Conservation (phyloP, 176 grass and related monocot species). For the Hsuehochloa calcarea region DNA sequence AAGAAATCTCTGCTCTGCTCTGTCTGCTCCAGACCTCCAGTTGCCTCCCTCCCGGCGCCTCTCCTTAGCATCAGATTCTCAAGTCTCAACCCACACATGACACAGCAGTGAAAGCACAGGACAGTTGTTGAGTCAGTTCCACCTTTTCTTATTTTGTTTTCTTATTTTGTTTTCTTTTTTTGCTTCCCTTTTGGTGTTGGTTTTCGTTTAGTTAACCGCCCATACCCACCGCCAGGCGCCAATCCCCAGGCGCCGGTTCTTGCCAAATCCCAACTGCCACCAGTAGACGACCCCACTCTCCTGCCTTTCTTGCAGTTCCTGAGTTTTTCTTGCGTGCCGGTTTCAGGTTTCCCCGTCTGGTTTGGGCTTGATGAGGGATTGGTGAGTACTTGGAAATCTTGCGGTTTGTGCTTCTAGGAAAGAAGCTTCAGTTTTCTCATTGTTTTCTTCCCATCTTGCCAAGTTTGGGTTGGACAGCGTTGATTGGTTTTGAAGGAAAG, state of each 20-base stretch:
- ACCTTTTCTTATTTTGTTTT: neutral
- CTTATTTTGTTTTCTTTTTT: too few relatives aligned
- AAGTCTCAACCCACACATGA: neutral
- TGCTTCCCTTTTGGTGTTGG: constrained; percentile 10
- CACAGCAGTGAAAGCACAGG: constrained; percentile 22
- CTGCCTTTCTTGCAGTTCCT: neutral
- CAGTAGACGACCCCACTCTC: neutral
- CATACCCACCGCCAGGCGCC: neutral
- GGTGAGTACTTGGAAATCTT: constrained; percentile 1
- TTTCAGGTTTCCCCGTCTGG: neutral
- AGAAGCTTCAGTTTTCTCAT: neutral
- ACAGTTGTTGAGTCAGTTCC: constrained; percentile 17
- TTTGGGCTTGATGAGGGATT: constrained; percentile 10
- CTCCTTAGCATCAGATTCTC: constrained; percentile 19
- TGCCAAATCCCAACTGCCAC: constrained; percentile 3
- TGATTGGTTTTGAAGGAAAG: neutral
- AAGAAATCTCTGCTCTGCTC: constrained; percentile 18
- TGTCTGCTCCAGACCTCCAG: neutral
- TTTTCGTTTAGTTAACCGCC: constrained; percentile 30
- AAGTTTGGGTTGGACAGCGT: neutral
- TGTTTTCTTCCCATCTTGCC: neutral
- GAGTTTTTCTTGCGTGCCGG: neutral
- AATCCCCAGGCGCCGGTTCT: constrained; percentile 14
- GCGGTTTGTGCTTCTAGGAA: neutral
- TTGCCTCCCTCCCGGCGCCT: neutral